These are phyloP conservation scores for Zelonia costaricensis DNA, from an alignment of 208 protist species.

Conservation along the genomic window DNA sequence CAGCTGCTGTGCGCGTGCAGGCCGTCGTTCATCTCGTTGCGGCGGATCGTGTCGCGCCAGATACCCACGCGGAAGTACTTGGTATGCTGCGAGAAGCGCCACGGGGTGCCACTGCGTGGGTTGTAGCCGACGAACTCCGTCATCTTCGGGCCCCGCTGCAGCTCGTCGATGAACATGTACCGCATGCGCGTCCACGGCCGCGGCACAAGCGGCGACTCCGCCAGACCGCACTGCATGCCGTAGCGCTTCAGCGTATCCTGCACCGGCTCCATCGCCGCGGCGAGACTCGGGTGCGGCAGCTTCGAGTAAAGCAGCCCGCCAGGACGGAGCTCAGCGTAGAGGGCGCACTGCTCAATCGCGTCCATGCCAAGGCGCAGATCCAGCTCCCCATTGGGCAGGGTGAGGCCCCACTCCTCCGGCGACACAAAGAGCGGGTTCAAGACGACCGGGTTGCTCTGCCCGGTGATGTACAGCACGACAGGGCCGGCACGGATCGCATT, in stretches of 20 bases:
- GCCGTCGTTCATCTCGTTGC: conserved; percentile 90
- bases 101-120: conserved; percentile 77
- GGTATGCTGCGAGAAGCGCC: conserved; percentile 90
- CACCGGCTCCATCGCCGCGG: conserved; percentile 46
- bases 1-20: conserved; percentile 87
- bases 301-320: conserved; percentile 78
- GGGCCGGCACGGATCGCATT: conserved; percentile 80
- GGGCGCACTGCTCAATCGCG: conserved; percentile 84
- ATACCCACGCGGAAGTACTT: conserved; percentile 86
- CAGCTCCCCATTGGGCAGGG: conserved; percentile 32
- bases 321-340: conserved; percentile 84
- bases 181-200: conserved; percentile 87
- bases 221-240: conserved; percentile 79
- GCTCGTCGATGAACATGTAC: conserved; percentile 91
- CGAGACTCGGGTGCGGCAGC: conserved; percentile 51
- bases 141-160: conserved; percentile 83
- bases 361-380: conserved; percentile 87
- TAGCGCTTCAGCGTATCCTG: conserved; percentile 66
- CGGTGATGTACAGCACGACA: conserved; percentile 85
- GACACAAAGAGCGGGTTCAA: conserved; percentile 80
- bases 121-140: conserved; percentile 92
- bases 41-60: conserved; percentile 85
- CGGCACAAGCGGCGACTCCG: conserved; percentile 83
- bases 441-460: conserved; percentile 70
- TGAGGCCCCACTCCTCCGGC: conserved; percentile 49